Base-by-base conservation (phyloP, 2,329 filamentous ascomycete species). In the Ceratocystis smalleyi region DNA sequence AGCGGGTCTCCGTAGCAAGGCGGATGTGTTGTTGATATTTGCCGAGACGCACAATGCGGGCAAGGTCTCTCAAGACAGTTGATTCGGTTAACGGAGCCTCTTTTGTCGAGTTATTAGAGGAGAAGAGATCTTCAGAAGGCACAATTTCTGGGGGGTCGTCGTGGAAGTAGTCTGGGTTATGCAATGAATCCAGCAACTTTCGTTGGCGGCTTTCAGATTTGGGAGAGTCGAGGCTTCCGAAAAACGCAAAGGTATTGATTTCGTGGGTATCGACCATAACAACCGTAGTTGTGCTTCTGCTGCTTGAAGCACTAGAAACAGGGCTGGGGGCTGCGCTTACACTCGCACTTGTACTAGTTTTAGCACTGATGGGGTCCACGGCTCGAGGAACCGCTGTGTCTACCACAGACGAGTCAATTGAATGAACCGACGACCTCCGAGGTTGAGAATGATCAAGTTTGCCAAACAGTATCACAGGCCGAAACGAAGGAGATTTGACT, bases 21-120 rank as follows among this genome's bases (percentile, higher is more conserved):
- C 87, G 83, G 78, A 89, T 88, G 78, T 87, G 86, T 78, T 89
- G 86, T 75, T 92, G 88, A 73, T 91, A 90, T 70, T 85, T 87
- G 72, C 87, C 87, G 67, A 91, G 77, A 67, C 87, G 84, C 68
- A 90, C 86, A 70, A 91, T 75, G 73, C 91, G 87, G 62, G 87
- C 87, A 69, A 92, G 81, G 74, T 91, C 87, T 70, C 88, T 84
- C 67, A 92, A 77, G 15, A 85, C 87, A 57, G 86, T 89, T 45
- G 81, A 4, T 22, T 43, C 57, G 2, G 22, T 32, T 10, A 24
- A 78, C 60, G 81, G 78, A 54, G 83, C 75, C 71, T 89, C 85
- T 30, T 17, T 22, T 19, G 15, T 51, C 15, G 59, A 54, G 45
- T n/a, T 30, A 10, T 49, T 43, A 63, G 30, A 32, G 19, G 43